Conservation (phyloP, 225 moss, liverwort and hornwort genomes). For the Thuidium tamariscinum region DNA sequence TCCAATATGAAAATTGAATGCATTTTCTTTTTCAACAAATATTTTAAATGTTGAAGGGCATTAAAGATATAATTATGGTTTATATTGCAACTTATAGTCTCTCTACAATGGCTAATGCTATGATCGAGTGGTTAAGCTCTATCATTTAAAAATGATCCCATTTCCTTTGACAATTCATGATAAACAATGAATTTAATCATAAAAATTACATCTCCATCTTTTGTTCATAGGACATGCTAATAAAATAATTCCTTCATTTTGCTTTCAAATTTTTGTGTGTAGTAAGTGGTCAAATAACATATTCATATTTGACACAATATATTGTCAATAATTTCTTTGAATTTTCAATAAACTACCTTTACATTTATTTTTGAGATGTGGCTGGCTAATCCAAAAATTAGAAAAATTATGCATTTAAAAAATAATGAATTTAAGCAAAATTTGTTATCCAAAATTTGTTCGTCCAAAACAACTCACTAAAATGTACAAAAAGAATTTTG, state of each 20-base stretch:
- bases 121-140: too few species aligned
- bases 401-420: neutral
- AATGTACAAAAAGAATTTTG: neutral
- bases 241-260: neutral
- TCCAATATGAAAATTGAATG: too few species aligned
- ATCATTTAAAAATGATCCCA: too few species aligned
- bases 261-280: neutral
- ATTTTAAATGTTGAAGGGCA: too few species aligned
- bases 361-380: neutral
- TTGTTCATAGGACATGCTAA: fast-evolving
- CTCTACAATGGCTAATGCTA: too few species aligned
- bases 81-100: too few species aligned
- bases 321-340: neutral
- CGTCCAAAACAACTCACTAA: fast-evolving
- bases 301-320: neutral
- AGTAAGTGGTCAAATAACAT: fast-evolving
- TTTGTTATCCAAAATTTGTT: fast-evolving
- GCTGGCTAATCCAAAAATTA: fast-evolving
- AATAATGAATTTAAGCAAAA: fast-evolving
- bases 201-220: fast-evolving
- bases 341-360: neutral
- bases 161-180: neutral
- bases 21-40: too few species aligned
- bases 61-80: too few species aligned
- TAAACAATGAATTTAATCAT: neutral